Evolutionary conservation across 768 basidiomycete species (phyloP).

Genomic region (Boletus vermiculosoides): DNA sequence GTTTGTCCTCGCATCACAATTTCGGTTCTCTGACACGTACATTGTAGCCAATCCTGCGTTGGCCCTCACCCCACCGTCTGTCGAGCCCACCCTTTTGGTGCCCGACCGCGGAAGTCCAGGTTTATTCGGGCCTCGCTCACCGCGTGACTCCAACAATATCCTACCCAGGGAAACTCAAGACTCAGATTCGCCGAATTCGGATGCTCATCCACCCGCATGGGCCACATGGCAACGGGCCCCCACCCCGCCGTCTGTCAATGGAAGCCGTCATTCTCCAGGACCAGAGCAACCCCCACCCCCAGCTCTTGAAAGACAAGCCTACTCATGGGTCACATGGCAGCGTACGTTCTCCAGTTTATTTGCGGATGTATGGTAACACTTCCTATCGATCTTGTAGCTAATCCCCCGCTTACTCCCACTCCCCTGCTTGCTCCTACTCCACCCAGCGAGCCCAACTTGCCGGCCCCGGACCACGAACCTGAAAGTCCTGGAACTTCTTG

Average conservation of each 20-base stretch:
- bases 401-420: neutral
- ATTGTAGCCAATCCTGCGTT: constrained; percentile 52
- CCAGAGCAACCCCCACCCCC: constrained; percentile 18
- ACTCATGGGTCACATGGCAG: neutral
- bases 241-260: too few species aligned
- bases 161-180: neutral
- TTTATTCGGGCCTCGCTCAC: constrained; percentile 71
- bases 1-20: constrained; percentile 24
- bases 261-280: constrained; percentile 31
- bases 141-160: constrained; percentile 26
- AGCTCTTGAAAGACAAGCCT: constrained; percentile 40
- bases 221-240: too few species aligned
- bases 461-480: neutral
- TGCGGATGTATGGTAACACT: neutral
- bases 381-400: neutral
- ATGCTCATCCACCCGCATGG: neutral
- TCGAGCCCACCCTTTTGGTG: constrained; percentile 55
- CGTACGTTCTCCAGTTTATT: neutral
- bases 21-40: neutral
- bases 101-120: constrained; percentile 56
- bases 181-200: neutral
- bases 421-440: neutral
- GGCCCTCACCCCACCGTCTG: constrained; percentile 54
- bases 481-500: neutral
- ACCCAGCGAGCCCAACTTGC: neutral